Evolutionary conservation across 2,329 filamentous ascomycete species (phyloP).

Genomic region (Gaeumannomyces tritici): DNA sequence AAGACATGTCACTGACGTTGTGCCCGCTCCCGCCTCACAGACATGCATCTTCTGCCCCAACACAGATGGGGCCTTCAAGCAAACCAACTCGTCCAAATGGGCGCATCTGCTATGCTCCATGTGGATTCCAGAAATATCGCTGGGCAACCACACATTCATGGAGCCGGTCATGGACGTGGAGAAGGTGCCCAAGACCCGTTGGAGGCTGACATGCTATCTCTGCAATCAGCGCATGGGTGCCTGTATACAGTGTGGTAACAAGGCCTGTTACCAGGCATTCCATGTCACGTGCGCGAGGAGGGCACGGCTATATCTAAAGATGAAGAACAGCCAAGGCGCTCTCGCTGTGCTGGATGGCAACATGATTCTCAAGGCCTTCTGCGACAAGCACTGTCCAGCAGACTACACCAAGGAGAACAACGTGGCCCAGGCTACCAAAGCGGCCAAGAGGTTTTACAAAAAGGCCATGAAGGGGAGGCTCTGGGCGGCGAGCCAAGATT

Average conservation of each 20-base stretch:
- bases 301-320: conserved; percentile 81
- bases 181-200: conserved; percentile 88
- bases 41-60: conserved; percentile 99
- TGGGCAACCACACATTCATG: conserved; percentile 96
- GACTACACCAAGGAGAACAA: conserved; percentile 85
- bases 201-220: conserved; percentile 92
- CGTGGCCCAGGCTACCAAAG: conserved; percentile 68
- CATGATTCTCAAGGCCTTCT: conserved; percentile 85
- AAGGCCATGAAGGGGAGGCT: conserved; percentile 78
- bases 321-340: conserved; percentile 84
- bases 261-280: conserved; percentile 93
- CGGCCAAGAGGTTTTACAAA: conserved; percentile 84
- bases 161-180: conserved; percentile 97
- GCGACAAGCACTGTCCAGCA: conserved; percentile 84
- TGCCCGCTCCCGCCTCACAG: conserved; percentile 23
- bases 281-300: conserved; percentile 92
- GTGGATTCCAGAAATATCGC: conserved; percentile 95
- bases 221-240: conserved; percentile 97
- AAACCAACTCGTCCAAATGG: conserved; percentile 94
- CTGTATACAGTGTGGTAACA: conserved; percentile 97
- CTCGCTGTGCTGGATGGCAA: conserved; percentile 69
- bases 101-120: conserved; percentile 92
- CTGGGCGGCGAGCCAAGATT: conserved; percentile 85
- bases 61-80: conserved; percentile 95
- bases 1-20: conserved; percentile 4